Base-by-base conservation (phyloP, 805 yeast species). In the Hanseniaspora opuntiae region DNA sequence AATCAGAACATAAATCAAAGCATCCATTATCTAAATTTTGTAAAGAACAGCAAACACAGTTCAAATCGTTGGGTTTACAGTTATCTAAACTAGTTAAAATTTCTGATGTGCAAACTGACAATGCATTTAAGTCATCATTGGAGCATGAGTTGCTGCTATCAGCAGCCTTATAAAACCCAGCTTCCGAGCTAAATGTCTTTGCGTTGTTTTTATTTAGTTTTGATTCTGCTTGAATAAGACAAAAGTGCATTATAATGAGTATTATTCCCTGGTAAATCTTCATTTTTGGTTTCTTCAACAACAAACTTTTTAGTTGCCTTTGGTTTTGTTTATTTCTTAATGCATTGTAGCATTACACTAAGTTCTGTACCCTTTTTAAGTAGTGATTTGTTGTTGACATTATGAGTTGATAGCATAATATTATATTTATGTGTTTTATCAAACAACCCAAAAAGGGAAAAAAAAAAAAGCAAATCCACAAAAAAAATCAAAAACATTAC, bases 41-140 rank as follows among this genome's bases (percentile, higher is more conserved):
- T 36, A 76, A 65, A 10, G 80, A 79, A 62, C 79, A 75, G 57
- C 81, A 76, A 57, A 75, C 79, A 62, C 80, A 76, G 1, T 78
- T 78, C 57, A 74, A 64, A 62, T 76, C 80, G 59, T 73, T 74
- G 4, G 78, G 72, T 57, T 74, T 72, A 59, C 81, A 76, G 53
- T 69, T 74, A 58, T 74, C 77, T 56, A 76, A 65, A 56, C 66
- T 72, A 32, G 66, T 59, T 41, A 75, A 63, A 14, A 76, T 73
- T 53, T 72, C 75, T 58, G 70, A 72, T 35, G 77, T 74, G 61
- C 80, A 76, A 19, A 58, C 56, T 2, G 73, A 66, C 33, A 75
- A 63, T 40, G 68, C 68, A 45, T 69, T 67, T 37, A 73, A 60
- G 56, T 75, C 78, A 47, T 70, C 65, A 5, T 37, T 22, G 14